Evolutionary conservation across 192 early-diverging fungal species (phyloP), one percentile per base, ranked within the genome.

Genomic region (Dissophora globulifera): DNA sequence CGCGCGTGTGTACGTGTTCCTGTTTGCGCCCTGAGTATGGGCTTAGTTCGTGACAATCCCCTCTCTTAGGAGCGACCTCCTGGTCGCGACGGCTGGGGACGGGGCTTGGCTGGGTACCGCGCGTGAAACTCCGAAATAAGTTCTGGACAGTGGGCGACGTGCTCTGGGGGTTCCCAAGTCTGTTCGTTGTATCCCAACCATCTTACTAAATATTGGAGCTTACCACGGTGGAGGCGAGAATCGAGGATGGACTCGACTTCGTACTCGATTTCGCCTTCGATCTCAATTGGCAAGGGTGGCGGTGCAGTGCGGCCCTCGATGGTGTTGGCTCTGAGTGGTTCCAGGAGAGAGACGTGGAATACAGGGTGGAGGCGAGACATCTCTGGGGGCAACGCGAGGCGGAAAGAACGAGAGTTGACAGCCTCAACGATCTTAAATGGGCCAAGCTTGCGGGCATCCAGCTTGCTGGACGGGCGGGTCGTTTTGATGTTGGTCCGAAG

Each of bases 121-220:
- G 11, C 9, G 29, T 52, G 29, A 30, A 52, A 52, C 5, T 52
- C 50, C 1, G 26, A 26, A 16, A 52, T 10, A 1, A 52, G 50
- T 19, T 52, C 50, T 16, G 13, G 13, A 19, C 50, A 52, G 16
- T 52, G 50, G 29, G 50, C 22, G 13, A 52, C 9, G 50, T 52
- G 4, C 2, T 2, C 30, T 16, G 26, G 9, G 4, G 50, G 27
- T n/a, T 30, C 27, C 50, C 50, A 52, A 16, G 26, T n/a, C 10
- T 6, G 19, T 8, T 40, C 35, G 26, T 59, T 61, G 43, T 69
- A 78, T 15, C 50, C 75, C 27, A 50, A 19, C 65, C 66, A 78
- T 16, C 31, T 11, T 0, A 78, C 57, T 0, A 53, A 33, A 15
- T 68, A 78, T 30, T 78, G 26, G 5, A 78, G 13, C 23, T 40